These are phyloP conservation scores for Candida sanyaensis DNA, from an alignment of 1,139 yeast species.

Conservation along the genomic window DNA sequence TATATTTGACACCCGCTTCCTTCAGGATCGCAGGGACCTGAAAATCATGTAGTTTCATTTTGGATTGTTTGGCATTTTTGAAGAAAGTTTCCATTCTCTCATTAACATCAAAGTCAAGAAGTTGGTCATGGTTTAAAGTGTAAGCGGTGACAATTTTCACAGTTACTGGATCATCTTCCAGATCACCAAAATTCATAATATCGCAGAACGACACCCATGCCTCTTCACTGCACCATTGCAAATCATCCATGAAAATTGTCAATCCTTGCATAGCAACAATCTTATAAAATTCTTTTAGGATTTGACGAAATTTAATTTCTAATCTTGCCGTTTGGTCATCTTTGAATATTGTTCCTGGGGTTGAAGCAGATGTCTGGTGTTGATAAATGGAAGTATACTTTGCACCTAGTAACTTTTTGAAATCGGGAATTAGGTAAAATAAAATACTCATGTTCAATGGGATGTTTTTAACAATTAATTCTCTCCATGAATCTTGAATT, in stretches of 20 bases:
- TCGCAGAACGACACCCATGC: slow-evolving; percentile 35
- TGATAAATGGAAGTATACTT: slow-evolving; percentile 30
- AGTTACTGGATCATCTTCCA: slow-evolving; percentile 5
- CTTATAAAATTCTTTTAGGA: slow-evolving; percentile 44
- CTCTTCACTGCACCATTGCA: slow-evolving; percentile 43
- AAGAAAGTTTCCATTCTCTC: slow-evolving; percentile 6
- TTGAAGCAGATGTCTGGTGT: slow-evolving; percentile 9
- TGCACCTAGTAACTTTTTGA: slow-evolving; percentile 45
- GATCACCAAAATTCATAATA: slow-evolving; percentile 19
- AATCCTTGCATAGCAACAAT: slow-evolving; percentile 46
- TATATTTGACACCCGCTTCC: slow-evolving; percentile 1
- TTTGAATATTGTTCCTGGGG: slow-evolving; percentile 13
- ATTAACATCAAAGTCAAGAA: slow-evolving; percentile 5
- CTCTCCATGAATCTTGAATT: slow-evolving; percentile 44
- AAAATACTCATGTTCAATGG: slow-evolving; percentile 46
- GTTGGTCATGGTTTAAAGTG: slow-evolving; percentile 12
- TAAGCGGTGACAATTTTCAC: slow-evolving; percentile 12
- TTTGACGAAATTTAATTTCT: slow-evolving; percentile 46
- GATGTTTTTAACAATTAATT: slow-evolving; percentile 38
- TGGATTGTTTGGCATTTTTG: slow-evolving; percentile 8
- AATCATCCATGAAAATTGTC: slow-evolving; percentile 50
- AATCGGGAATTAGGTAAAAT: slow-evolving; percentile 47
- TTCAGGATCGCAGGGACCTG: slow-evolving; percentile 7
- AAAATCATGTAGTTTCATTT: slow-evolving; percentile 8
- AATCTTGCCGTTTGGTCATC: slow-evolving; percentile 23